phyloP scores from a whole-genome alignment of 208 protist genomes.

The Wallacemonas sp. region DNA sequence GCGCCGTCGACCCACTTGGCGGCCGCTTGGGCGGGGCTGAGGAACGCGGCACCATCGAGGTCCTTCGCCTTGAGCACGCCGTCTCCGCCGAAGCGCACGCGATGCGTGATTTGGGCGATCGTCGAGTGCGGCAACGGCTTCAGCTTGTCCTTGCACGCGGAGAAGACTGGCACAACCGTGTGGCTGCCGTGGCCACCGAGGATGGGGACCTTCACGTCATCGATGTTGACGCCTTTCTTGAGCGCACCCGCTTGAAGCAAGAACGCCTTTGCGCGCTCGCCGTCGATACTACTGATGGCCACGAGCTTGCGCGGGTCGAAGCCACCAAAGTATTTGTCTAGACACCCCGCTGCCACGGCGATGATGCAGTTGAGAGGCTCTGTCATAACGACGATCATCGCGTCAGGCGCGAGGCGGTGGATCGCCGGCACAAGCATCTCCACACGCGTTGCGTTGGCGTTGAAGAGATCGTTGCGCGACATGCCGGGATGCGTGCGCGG shows the following conservation, averaged over 20 bases:
- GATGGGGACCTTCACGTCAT: conserved; percentile 88
- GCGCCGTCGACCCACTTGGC: conserved; percentile 43
- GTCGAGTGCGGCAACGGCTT: no score
- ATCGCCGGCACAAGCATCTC: conserved; percentile 85
- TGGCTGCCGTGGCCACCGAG: conserved; percentile 95
- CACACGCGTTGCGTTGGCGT: conserved; percentile 94
- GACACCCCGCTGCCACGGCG: conserved; percentile 90
- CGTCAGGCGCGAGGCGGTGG: conserved; percentile 84
- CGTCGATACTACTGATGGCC: conserved; percentile 93
- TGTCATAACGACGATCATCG: conserved; percentile 92
- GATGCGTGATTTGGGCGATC: no score
- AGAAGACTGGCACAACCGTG: conserved; percentile 94
- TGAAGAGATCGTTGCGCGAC: conserved; percentile 97
- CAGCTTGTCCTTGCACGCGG: conserved; percentile 18
- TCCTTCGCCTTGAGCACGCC: conserved; percentile 97
- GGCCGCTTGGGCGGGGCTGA: conserved; percentile 96
- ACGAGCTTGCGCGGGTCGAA: conserved; percentile 91
- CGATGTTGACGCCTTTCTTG: conserved; percentile 34
- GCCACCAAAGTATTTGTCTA: conserved; percentile 89
- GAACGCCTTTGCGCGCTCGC: conserved; percentile 91
- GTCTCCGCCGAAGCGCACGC: conserved; percentile 93
- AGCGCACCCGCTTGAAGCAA: conserved; percentile 80
- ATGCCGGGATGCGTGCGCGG: conserved; percentile 97
- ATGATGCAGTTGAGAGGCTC: conserved; percentile 98
- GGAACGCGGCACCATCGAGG: conserved; percentile 93